phyloP scores from a whole-genome alignment of 352 stramenopile genomes.

The Elongisporangium senticosum region DNA sequence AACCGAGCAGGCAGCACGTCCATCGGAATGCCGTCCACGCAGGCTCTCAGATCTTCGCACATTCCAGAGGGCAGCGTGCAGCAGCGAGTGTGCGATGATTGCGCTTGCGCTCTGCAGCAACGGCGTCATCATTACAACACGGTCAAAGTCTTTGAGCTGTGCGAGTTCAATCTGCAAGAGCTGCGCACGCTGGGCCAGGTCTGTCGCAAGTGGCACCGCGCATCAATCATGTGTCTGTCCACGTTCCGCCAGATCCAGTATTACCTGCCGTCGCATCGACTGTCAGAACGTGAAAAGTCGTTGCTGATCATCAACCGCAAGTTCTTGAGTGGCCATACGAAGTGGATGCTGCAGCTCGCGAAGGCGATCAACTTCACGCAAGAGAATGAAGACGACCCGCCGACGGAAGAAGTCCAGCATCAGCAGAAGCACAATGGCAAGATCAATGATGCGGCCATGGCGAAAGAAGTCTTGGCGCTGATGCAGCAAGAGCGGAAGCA shows the following conservation, averaged over 20 bases:
- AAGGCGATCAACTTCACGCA: slow-evolving; percentile 75
- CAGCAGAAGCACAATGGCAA: slow-evolving; percentile 3
- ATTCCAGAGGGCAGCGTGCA: slow-evolving; percentile 65
- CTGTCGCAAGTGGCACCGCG: slow-evolving; percentile 82
- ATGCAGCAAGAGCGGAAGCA: slow-evolving; percentile 59
- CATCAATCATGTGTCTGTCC: slow-evolving; percentile 85
- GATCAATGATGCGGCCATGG: slow-evolving; percentile 25
- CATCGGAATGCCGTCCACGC: slow-evolving; percentile 18
- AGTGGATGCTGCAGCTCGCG: slow-evolving; percentile 82
- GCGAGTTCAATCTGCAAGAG: slow-evolving; percentile 72
- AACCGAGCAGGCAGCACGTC: slow-evolving; percentile 21
- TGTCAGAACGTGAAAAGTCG: slow-evolving; percentile 68
- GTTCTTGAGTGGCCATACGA: slow-evolving; percentile 71
- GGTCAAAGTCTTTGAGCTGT: slow-evolving; percentile 81
- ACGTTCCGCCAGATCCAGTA: slow-evolving; percentile 88
- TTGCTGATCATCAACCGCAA: slow-evolving; percentile 76
- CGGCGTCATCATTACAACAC: slow-evolving; percentile 84
- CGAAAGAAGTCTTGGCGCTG: slow-evolving; percentile 57
- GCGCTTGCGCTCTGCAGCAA: slow-evolving; percentile 70
- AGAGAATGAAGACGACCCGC: slow-evolving; percentile 39
- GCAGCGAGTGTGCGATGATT: slow-evolving; percentile 82
- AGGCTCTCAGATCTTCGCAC: slow-evolving; percentile 31
- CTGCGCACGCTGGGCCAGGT: slow-evolving; percentile 70
- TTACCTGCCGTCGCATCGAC: slow-evolving; percentile 69
- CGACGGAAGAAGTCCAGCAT: slow-evolving; percentile 2